Evolutionary conservation across 2,329 filamentous ascomycete species (phyloP).

Genomic region (Arthrinium phaeospermum): DNA sequence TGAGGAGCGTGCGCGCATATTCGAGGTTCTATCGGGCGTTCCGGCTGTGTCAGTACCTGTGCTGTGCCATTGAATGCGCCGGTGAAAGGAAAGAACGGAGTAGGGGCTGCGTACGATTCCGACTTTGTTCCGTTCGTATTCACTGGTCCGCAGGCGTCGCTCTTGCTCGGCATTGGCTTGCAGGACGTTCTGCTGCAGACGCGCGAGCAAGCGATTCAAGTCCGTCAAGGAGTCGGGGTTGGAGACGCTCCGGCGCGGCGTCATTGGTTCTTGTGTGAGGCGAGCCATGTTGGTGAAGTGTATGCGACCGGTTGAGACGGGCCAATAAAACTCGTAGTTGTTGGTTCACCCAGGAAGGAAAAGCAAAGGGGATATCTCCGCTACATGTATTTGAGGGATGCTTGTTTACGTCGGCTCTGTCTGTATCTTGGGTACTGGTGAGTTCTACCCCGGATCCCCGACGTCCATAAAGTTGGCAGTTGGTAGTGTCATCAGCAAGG

Average conservation of each 20-base stretch:
- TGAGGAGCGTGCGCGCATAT: conserved; percentile 71
- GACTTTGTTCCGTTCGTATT: conserved; percentile 69
- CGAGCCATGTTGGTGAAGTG: conserved; percentile 34
- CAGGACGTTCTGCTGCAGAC: conserved; percentile 70
- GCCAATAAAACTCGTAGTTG: background rate
- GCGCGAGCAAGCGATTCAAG: conserved; percentile 67
- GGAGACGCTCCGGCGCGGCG: conserved; percentile 34
- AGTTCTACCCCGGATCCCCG: background rate
- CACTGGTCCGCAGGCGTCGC: conserved; percentile 61
- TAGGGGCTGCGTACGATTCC: conserved; percentile 48
- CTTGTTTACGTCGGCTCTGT: background rate
- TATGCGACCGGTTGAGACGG: background rate
- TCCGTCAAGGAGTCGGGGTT: conserved; percentile 51
- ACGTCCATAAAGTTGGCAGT: background rate
- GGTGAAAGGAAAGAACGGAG: background rate
- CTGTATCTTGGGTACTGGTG: background rate
- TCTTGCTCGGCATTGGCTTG: conserved; percentile 65
- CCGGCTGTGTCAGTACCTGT: background rate
- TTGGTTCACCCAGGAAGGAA: background rate
- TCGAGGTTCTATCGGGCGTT: conserved; percentile 65
- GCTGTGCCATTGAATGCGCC: background rate
- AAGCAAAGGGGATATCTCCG: background rate
- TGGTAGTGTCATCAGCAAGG: conserved; percentile 5
- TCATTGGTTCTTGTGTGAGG: conserved; percentile 38
- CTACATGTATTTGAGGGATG: background rate